phyloP scores from a whole-genome alignment of 257 asterid genomes.

The Solanum bulbocastanum region DNA sequence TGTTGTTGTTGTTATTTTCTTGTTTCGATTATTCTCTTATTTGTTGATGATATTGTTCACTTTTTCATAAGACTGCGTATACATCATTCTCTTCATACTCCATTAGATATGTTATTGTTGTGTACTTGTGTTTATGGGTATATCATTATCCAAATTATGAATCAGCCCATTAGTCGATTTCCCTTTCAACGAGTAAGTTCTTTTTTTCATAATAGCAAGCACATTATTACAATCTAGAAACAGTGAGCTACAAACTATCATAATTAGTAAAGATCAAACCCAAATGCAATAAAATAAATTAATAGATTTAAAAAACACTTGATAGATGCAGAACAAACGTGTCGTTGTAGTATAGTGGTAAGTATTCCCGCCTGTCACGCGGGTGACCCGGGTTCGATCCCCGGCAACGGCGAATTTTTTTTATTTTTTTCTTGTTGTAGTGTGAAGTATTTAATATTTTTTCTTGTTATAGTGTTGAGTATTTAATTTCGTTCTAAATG shows the following conservation, averaged over 20 bases:
- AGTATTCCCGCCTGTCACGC: slow-evolving; percentile 99
- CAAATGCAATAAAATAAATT: not conserved
- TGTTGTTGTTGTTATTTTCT: too few relatives aligned
- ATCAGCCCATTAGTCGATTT: not conserved
- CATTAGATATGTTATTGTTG: too few relatives aligned
- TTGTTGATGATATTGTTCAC: too few relatives aligned
- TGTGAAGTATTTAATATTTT: too few relatives aligned
- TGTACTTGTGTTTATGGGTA: too few relatives aligned
- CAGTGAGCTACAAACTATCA: not conserved
- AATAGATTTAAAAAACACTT: too few relatives aligned
- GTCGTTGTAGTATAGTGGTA: slow-evolving; percentile 97
- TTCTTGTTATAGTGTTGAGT: not conserved
- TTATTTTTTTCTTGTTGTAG: too few relatives aligned
- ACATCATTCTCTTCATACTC: too few relatives aligned
- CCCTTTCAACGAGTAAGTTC: not conserved
- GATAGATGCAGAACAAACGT: not conserved
- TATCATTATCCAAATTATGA: not conserved
- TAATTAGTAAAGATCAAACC: not conserved
- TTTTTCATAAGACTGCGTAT: too few relatives aligned
- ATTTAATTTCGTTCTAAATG: not conserved
- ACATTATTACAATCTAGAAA: not conserved
- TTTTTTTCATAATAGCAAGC: not conserved
- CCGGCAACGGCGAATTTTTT: slow-evolving; percentile 58
- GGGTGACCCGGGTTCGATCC: slow-evolving; percentile 99
- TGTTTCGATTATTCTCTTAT: not conserved